Base-by-base conservation (phyloP, 2,329 filamentous ascomycete species). In the Arthrobotrys musiformis region DNA sequence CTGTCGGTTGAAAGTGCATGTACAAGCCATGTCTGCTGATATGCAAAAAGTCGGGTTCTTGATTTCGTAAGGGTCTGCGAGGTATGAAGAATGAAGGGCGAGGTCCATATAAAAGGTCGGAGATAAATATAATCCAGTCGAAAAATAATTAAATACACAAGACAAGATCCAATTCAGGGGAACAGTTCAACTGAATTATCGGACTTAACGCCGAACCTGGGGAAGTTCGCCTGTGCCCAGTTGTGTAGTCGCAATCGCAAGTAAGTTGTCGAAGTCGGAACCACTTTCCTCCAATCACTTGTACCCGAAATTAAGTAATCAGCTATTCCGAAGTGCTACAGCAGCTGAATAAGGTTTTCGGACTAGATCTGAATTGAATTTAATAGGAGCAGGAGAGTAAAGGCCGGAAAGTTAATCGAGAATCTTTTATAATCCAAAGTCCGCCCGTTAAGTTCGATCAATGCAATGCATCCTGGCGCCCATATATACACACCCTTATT, bases 271-370 rank as follows among this genome's bases (percentile, higher is more conserved):
- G 54, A 58, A 58, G 17, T 58, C 54, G 54, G 54, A 26, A 58
- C 54, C 30, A 24, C n/a, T 58, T 40, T 58, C 50, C 19, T 58
- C 54, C 54, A 58, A 58, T 58, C 54, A 58, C 17, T 58, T 58
- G 2, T 19, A 19, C 22, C 33, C 30, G 33, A 58, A 40, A 58
- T 58, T 58, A 58, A 58, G 54, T 40, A 58, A 58, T 58, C 54
- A 40, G 54, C 54, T 58, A 58, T 58, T 58, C 54, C 54, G 54
- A 58, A 58, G 17, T 40, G 54, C 54, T 58, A 40, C 54, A 24
- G 22, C 54, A 58, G 54, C 54, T 37, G 33, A 58, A 58, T 58
- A 58, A 40, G 28, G 54, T 58, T 58, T 58, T 24, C 40, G 11
- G 33, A 35, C 35, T 56, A 33, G 28, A 52, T 56, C n/a, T 56